Percentiles rank a stretch among this genome's conserved stretches.
Evolutionary conservation across 176 grass and related monocot species (phyloP).

Genomic region (Oropetium thomaeum): DNA sequence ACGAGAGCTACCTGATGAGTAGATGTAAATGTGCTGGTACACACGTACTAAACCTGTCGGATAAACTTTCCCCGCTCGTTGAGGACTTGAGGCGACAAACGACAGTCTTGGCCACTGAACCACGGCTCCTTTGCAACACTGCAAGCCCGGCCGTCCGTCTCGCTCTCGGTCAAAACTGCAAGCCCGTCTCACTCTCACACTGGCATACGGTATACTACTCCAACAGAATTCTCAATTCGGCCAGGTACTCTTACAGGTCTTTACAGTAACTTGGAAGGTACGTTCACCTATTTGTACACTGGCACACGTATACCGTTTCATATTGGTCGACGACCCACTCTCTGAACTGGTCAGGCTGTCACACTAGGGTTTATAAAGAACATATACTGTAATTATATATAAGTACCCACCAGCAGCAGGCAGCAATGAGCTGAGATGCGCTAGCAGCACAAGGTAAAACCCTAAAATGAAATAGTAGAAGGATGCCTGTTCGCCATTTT

Average conservation of each 20-base stretch:
- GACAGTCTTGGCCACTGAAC: background rate
- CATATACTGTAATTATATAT: too few relatives aligned
- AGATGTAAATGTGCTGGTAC: too few relatives aligned
- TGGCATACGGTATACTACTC: background rate
- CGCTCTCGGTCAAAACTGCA: background rate
- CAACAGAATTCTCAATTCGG: too few relatives aligned
- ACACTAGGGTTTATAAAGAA: background rate
- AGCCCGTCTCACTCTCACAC: too few relatives aligned
- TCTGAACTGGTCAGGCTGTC: constrained; percentile 3
- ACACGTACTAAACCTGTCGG: too few relatives aligned
- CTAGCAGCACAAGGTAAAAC: background rate
- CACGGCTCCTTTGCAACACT: background rate
- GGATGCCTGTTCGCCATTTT: background rate
- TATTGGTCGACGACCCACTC: background rate
- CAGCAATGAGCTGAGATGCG: too few relatives aligned
- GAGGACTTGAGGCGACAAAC: too few relatives aligned
- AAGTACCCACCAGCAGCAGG: too few relatives aligned
- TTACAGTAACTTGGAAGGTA: background rate
- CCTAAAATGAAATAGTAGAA: background rate
- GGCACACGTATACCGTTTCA: background rate
- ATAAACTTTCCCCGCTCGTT: too few relatives aligned
- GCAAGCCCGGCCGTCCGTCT: background rate
- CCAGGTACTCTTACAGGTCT: background rate
- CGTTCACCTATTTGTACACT: background rate
- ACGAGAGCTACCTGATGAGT: too few relatives aligned